phyloP scores from a whole-genome alignment of 192 early-diverging fungal species.

The Kickxella alabastrina region DNA sequence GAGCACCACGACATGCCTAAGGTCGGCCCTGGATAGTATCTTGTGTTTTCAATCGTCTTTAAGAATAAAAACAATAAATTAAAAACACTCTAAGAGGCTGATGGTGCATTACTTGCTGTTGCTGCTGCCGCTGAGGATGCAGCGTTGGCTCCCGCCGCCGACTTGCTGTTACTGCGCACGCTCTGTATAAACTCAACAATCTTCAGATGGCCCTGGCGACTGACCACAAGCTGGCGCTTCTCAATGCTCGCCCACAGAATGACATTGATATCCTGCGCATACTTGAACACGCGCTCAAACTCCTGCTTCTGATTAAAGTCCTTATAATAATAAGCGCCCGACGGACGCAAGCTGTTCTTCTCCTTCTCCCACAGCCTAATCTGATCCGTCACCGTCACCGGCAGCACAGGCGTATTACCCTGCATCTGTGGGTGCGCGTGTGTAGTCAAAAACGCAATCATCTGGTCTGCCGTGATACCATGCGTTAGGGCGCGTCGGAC shows the following conservation, averaged over 20 bases:
- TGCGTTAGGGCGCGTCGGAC: slow-evolving; percentile 75
- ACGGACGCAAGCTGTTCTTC: slow-evolving; percentile 68
- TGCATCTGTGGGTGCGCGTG: slow-evolving; percentile 94
- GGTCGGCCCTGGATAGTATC: slow-evolving; percentile 32
- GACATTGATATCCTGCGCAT: slow-evolving; percentile 71
- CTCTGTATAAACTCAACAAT: slow-evolving; percentile 55
- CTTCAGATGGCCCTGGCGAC: slow-evolving; percentile 65
- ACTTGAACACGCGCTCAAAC: slow-evolving; percentile 70
- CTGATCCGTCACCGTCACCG: slow-evolving; percentile 91
- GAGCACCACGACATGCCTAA: slow-evolving; percentile 67
- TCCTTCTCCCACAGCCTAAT: slow-evolving; percentile 96
- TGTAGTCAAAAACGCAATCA: slow-evolving; percentile 81
- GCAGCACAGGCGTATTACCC: slow-evolving; percentile 74
- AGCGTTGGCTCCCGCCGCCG: neutral
- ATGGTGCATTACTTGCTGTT: neutral
- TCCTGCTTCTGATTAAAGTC: slow-evolving; percentile 69
- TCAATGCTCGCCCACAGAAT: slow-evolving; percentile 74
- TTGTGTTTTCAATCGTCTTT: too few species aligned
- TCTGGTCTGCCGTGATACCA: slow-evolving; percentile 94
- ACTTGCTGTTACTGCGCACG: neutral
- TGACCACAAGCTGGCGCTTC: slow-evolving; percentile 68
- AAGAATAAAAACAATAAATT: too few species aligned
- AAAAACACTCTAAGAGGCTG: too few species aligned
- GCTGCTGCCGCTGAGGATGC: neutral
- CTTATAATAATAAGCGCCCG: slow-evolving; percentile 65